These are phyloP conservation scores for Aspergillus piperis DNA, from an alignment of 2,329 filamentous ascomycete species.

Conservation along the genomic window DNA sequence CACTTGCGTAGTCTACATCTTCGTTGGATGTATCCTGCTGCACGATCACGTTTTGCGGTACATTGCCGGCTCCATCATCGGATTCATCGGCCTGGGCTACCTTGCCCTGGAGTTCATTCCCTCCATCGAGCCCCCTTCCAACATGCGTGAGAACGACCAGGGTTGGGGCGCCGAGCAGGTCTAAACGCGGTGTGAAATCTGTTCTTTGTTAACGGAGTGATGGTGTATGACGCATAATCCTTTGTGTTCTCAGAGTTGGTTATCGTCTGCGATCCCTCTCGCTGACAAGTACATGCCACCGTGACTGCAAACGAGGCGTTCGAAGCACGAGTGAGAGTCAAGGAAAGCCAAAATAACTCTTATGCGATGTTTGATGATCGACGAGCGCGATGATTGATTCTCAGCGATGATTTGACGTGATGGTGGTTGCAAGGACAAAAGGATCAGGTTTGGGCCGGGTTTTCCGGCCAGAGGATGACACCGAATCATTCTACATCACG, in stretches of 20 bases:
- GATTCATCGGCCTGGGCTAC: constrained; percentile 77
- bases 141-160: constrained; percentile 76
- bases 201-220: neutral
- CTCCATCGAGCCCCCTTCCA: constrained; percentile 75
- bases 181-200: constrained; percentile 42
- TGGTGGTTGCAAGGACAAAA: constrained; percentile 4
- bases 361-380: constrained; percentile 23
- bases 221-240: constrained; percentile 2
- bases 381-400: constrained; percentile 26
- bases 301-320: constrained; percentile 1
- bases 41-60: constrained; percentile 66
- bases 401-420: constrained; percentile 20
- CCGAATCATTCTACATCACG: neutral
- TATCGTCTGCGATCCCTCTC: neutral
- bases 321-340: constrained; percentile 4
- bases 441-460: neutral
- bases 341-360: constrained; percentile 1
- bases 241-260: neutral
- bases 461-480: neutral
- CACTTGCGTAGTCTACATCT: constrained; percentile 79
- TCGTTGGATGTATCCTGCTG: constrained; percentile 83
- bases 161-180: constrained; percentile 79
- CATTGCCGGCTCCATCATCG: constrained; percentile 77
- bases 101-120: constrained; percentile 73
- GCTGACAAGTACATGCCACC: neutral